These are phyloP conservation scores for Monilinia vaccinii-corymbosi DNA, from an alignment of 2,329 filamentous ascomycete species.

Conservation along the genomic window DNA sequence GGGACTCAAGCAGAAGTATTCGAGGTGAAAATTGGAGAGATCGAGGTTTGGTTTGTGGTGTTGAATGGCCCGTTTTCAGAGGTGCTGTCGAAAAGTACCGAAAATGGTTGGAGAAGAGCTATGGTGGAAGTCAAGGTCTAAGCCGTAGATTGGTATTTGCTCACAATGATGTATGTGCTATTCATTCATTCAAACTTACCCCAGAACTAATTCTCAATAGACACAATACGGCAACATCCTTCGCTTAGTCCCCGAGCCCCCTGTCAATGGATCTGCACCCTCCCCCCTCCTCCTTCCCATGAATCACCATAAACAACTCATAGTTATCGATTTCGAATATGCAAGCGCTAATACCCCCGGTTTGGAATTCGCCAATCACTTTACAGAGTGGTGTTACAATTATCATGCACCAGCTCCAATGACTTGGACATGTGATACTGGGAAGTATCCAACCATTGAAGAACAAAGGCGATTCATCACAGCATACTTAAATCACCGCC, in stretches of 20 bases:
- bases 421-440: slow-evolving; percentile 59
- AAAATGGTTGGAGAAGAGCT: slow-evolving; percentile 59
- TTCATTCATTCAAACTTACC: background rate
- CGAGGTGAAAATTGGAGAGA: slow-evolving; percentile 50
- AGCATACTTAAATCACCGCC: slow-evolving; percentile 76
- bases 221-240: slow-evolving; percentile 98
- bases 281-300: slow-evolving; percentile 81
- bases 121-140: slow-evolving; percentile 57
- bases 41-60: slow-evolving; percentile 70
- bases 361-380: slow-evolving; percentile 94
- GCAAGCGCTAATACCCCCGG: slow-evolving; percentile 80
- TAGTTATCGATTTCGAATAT: slow-evolving; percentile 98
- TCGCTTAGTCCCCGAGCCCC: slow-evolving; percentile 56
- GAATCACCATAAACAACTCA: slow-evolving; percentile 90
- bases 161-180: slow-evolving; percentile 78
- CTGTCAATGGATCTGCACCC: slow-evolving; percentile 19
- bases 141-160: slow-evolving; percentile 78
- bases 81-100: slow-evolving; percentile 69
- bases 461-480: slow-evolving; percentile 80
- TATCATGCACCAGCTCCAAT: slow-evolving; percentile 65
- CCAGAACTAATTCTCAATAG: slow-evolving; percentile 36
- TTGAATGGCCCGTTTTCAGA: slow-evolving; percentile 73
- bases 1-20: slow-evolving; percentile 26
- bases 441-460: slow-evolving; percentile 64
- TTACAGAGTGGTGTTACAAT: slow-evolving; percentile 97